A percentile compares a stretch with the other conserved stretches of the same genome.
Evolutionary conservation across 495 filamentous ascomycete species (phyloP).

Genomic region (Chaetomium fimeti): DNA sequence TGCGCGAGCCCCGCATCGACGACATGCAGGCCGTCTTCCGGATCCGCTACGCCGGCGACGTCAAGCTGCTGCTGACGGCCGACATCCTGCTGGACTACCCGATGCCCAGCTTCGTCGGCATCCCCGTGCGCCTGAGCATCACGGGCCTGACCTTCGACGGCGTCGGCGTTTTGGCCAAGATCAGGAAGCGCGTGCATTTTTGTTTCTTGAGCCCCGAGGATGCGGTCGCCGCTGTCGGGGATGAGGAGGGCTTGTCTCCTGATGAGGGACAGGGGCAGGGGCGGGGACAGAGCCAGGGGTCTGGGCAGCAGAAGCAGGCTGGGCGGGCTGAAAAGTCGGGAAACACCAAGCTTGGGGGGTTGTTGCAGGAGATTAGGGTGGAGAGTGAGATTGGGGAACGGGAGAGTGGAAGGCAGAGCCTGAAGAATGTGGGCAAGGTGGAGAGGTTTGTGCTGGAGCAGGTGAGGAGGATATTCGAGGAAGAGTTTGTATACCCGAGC

Average conservation of each 20-base stretch:
- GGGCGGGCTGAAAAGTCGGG: conserved; percentile 26
- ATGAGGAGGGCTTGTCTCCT: conserved; percentile 25
- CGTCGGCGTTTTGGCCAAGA: conserved; percentile 85
- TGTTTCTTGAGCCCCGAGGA: conserved; percentile 91
- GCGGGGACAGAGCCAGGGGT: not conserved
- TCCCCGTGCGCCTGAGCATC: conserved; percentile 87
- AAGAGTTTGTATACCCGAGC: conserved; percentile 96
- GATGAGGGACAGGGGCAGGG: conserved; percentile 6
- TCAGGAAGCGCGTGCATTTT: conserved; percentile 79
- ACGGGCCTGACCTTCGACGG: conserved; percentile 94
- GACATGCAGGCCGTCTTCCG: conserved; percentile 90
- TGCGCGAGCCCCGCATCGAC: conserved; percentile 53
- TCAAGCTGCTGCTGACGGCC: conserved; percentile 82
- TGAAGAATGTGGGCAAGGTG: conserved; percentile 98
- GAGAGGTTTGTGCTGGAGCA: conserved; percentile 97
- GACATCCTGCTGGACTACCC: conserved; percentile 96
- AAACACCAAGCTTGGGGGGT: conserved; percentile 57
- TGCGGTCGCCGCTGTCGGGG: conserved; percentile 64
- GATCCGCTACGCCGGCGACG: conserved; percentile 79
- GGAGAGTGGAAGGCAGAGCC: conserved; percentile 83
- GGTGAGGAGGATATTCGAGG: conserved; percentile 94
- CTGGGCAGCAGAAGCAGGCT: conserved; percentile 19
- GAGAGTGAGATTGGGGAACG: conserved; percentile 96
- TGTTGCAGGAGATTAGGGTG: conserved; percentile 88
- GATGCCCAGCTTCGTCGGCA: conserved; percentile 92